Evolutionary conservation across 176 grass and related monocot genomes (phyloP).

Genomic region (Puya raimondii): DNA sequence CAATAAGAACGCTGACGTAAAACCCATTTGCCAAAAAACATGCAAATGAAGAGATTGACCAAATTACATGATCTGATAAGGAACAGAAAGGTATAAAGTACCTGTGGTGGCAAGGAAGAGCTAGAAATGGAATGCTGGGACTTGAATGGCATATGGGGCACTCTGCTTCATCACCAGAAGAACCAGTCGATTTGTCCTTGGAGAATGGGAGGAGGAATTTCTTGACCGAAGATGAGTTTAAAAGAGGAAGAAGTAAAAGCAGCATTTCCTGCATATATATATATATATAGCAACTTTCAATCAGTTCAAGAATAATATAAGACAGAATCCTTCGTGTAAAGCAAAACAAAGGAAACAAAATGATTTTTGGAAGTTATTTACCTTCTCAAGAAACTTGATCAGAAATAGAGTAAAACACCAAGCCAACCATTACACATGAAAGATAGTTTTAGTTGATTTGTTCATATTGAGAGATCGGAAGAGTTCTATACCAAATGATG

Average conservation of each 20-base stretch:
- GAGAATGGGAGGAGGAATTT: slow-evolving; percentile 91
- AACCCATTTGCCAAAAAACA: neutral
- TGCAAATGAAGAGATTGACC: neutral
- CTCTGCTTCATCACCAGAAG: slow-evolving; percentile 57
- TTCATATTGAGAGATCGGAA: too few species aligned
- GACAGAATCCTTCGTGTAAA: neutral
- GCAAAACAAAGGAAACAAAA: neutral
- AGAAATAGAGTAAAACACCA: too few species aligned
- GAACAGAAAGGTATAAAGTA: slow-evolving; percentile 20
- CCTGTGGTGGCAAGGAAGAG: slow-evolving; percentile 93
- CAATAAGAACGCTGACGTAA: neutral
- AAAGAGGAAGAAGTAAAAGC: slow-evolving; percentile 90
- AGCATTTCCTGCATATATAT: slow-evolving; percentile 92
- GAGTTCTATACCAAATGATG: too few species aligned
- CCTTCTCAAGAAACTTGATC: too few species aligned
- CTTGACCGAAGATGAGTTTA: slow-evolving; percentile 82
- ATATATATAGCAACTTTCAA: slow-evolving; percentile 7
- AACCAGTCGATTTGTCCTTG: slow-evolving; percentile 63
- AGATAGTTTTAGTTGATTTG: too few species aligned
- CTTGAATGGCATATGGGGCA: slow-evolving; percentile 65
- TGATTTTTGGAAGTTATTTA: neutral
- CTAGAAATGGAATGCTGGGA: slow-evolving; percentile 75
- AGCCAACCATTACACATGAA: too few species aligned
- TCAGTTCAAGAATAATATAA: neutral
- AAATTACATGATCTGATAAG: neutral